Percentiles rank a stretch among this genome's conserved stretches.
Evolutionary conservation across 2,329 filamentous ascomycete genomes (phyloP).

Genomic region (Clonostachys rhizophaga): DNA sequence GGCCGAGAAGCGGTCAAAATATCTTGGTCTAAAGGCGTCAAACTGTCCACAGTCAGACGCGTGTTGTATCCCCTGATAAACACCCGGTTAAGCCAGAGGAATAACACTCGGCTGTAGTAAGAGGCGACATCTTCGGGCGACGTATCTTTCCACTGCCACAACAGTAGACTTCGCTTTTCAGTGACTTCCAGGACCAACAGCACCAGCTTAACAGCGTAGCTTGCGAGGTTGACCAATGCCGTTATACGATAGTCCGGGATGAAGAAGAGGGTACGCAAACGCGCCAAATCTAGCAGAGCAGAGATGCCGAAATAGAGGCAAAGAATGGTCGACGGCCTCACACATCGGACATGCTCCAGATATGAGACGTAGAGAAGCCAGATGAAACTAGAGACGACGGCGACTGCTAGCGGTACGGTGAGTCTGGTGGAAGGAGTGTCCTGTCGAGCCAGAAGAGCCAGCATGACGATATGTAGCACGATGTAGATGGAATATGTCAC

Average conservation of each 20-base stretch:
- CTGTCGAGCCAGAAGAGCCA: constrained; percentile 2
- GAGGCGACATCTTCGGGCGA: background rate
- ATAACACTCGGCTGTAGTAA: constrained; percentile 24
- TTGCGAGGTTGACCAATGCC: constrained; percentile 33
- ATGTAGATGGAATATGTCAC: too few species aligned
- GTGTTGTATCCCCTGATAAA: too few species aligned
- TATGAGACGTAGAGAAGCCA: constrained; percentile 32
- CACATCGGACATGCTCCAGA: constrained; percentile 36
- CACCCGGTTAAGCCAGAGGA: constrained; percentile 8
- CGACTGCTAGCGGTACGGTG: constrained; percentile 4
- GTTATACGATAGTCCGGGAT: constrained; percentile 8
- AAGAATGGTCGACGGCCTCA: constrained; percentile 39
- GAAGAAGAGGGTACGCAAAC: constrained; percentile 36
- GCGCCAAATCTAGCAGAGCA: constrained; percentile 36
- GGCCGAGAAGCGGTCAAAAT: constrained; percentile 8
- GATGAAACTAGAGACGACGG: constrained; percentile 8
- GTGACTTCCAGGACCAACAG: constrained; percentile 36
- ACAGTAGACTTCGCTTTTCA: constrained; percentile 27
- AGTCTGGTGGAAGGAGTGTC: background rate
- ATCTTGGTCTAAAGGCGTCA: constrained; percentile 4
- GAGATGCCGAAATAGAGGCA: constrained; percentile 38
- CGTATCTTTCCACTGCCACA: background rate
- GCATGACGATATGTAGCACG: background rate
- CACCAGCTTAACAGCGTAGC: constrained; percentile 33
- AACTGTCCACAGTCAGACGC: too few species aligned